A percentile compares a stretch with the other conserved stretches of the same genome.
Evolutionary conservation across 192 early-diverging fungal genomes (phyloP).

Genomic region (Entomortierella parvispora): DNA sequence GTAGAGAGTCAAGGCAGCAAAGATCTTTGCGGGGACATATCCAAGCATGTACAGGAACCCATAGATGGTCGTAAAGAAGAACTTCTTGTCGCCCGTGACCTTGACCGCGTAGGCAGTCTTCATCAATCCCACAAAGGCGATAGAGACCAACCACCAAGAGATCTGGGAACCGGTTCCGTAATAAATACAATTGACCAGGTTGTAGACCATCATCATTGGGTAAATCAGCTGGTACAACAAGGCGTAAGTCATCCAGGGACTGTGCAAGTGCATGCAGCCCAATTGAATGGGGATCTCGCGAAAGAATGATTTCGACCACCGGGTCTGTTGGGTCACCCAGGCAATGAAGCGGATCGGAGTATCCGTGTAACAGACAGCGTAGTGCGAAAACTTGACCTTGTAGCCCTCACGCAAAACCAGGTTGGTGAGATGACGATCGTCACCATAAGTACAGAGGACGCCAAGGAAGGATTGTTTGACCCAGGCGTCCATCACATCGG

Average conservation of each 20-base stretch:
- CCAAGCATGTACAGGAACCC: constrained; percentile 58
- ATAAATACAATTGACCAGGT: constrained; percentile 36
- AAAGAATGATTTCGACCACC: constrained; percentile 68
- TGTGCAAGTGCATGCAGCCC: constrained; percentile 55
- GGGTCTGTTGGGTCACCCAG: constrained; percentile 65
- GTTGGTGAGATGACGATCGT: constrained; percentile 67
- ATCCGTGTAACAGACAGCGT: constrained; percentile 63
- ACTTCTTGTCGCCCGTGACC: constrained; percentile 42
- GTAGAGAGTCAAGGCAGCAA: constrained; percentile 59
- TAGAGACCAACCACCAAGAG: constrained; percentile 40
- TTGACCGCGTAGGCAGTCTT: constrained; percentile 51
- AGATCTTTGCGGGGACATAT: constrained; percentile 61
- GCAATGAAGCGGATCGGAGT: constrained; percentile 59
- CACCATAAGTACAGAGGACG: constrained; percentile 66
- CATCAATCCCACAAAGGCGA: constrained; percentile 36
- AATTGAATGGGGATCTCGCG: constrained; percentile 55
- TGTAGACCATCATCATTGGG: constrained; percentile 61
- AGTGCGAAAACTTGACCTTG: constrained; percentile 57
- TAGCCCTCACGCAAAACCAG: constrained; percentile 50
- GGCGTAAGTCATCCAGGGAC: constrained; percentile 64
- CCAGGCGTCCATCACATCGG: constrained; percentile 60
- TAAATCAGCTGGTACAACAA: constrained; percentile 63
- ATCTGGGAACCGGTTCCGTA: constrained; percentile 4
- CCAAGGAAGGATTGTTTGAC: constrained; percentile 59
- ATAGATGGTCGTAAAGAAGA: constrained; percentile 58